Evolutionary conservation across 192 early-diverging fungal species (phyloP).

Genomic region (Diversispora epigaea): DNA sequence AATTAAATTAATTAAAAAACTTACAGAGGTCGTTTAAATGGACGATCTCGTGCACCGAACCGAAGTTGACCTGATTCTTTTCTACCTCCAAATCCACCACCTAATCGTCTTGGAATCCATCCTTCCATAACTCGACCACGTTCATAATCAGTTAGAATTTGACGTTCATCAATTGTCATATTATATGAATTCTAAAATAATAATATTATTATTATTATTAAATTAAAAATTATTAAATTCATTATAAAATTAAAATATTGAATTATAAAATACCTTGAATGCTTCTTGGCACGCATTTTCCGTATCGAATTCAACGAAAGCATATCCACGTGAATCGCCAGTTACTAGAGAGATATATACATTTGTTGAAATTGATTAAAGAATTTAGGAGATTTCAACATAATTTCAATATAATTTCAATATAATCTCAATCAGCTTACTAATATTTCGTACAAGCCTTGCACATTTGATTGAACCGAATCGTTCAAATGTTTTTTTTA

Average conservation of each 20-base stretch:
- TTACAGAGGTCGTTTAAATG: constrained; percentile 36
- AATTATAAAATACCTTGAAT: constrained; percentile 25
- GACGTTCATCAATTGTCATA: constrained; percentile 35
- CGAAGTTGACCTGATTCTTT: constrained; percentile 47
- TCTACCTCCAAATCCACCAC: constrained; percentile 46
- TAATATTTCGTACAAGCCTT: constrained; percentile 34
- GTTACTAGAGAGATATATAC: constrained; percentile 31
- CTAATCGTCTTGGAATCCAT: constrained; percentile 45
- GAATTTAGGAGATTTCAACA: not conserved
- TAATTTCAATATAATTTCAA: no score
- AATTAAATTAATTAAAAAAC: not conserved
- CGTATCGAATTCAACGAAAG: constrained; percentile 34
- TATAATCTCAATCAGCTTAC: not conserved
- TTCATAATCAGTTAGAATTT: constrained; percentile 46
- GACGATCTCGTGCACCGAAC: constrained; percentile 45
- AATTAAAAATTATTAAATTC: not conserved
- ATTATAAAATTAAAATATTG: not conserved
- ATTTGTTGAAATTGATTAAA: not conserved
- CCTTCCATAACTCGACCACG: constrained; percentile 39
- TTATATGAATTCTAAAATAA: constrained; percentile 26
- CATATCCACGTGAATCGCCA: constrained; percentile 43
- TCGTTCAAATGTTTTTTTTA: constrained; percentile 34
- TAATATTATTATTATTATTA: not conserved
- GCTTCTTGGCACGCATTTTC: constrained; percentile 38
- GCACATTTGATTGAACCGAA: constrained; percentile 34